Base-by-base conservation (phyloP, 2,329 filamentous ascomycete genomes). In the Sporothrix brasiliensis region DNA sequence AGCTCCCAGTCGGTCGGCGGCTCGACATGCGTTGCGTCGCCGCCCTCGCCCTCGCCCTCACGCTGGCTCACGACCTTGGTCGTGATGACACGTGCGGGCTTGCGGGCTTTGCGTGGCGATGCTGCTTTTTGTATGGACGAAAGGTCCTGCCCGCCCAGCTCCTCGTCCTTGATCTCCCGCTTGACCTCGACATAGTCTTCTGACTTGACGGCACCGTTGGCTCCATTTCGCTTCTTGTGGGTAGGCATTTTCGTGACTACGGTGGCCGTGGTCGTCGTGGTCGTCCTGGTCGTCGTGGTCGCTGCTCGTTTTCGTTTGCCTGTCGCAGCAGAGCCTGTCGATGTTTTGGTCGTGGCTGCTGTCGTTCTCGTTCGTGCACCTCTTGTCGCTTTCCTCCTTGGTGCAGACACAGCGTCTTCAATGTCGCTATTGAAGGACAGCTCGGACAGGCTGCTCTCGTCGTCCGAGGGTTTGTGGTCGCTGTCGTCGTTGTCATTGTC, bases 1-100 rank as follows among this genome's bases (percentile, higher is more conserved):
- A 89, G 86, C 73, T 93, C 88, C 95, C 95, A 97, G 78, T 93
- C 89, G 0, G 88, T 84, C 0, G 94, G 93, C 1, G 93, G 88
- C n/a, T 80, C 76, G 9, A 83, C 80, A 78, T 24, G 58, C 0
- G 27, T 53, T 2, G 41, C 67, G 9, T 65, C 65, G 10, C 39
- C 68, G 6, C 39, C 67, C 4, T 27, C 44, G 9, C 49, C 65
- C 27, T 30, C 27, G 27, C 49, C 65, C 27, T 30, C 27, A 5
- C 27, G 27, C 27, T 30, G 27, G 27, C 27, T 5, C 1, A 19
- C 61, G 58, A 60, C n/a, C 16, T 67, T 69, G 30, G 50, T 65
- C 2, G 65, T 67, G 53, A 73, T 67, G 5, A 71, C 67, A 7
- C 73, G 72, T 11, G 73, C 73, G 4, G 73, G 76, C 71, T 79